phyloP scores from a whole-genome alignment of 2,329 filamentous ascomycete species.

The Reticulascus tulasneorum region DNA sequence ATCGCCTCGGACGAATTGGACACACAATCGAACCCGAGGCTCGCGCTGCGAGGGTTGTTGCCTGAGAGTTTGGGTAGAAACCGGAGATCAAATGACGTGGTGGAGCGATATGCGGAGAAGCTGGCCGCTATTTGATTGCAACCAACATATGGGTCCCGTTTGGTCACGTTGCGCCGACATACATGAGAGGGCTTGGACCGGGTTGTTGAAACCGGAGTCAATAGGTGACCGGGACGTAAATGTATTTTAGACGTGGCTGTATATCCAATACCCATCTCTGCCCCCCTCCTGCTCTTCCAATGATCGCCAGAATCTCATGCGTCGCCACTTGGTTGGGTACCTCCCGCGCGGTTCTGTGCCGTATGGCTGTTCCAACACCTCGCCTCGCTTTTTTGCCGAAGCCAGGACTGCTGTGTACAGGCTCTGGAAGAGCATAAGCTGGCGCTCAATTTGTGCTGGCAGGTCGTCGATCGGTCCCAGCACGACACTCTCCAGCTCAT shows the following conservation, averaged over 20 bases:
- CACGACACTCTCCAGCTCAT: slow-evolving; percentile 5
- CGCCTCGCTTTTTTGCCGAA: background rate
- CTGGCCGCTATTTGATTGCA: too few relatives aligned
- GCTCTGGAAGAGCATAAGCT: slow-evolving; percentile 11
- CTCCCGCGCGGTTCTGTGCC: slow-evolving; percentile 10
- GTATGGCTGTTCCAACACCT: slow-evolving; percentile 10
- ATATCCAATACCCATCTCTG: slow-evolving; percentile 13
- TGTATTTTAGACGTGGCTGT: slow-evolving; percentile 12
- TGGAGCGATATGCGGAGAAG: too few relatives aligned
- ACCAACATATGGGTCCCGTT: too few relatives aligned
- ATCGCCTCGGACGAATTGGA: too few relatives aligned
- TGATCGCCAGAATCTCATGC: slow-evolving; percentile 14
- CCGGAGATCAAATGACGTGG: too few relatives aligned
- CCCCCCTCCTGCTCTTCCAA: background rate
- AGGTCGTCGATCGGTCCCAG: slow-evolving; percentile 10
- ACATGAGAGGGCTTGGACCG: background rate
- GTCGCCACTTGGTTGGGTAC: background rate
- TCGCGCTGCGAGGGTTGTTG: too few relatives aligned
- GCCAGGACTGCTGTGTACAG: slow-evolving; percentile 9
- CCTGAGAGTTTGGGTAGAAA: too few relatives aligned
- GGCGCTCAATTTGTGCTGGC: slow-evolving; percentile 4
- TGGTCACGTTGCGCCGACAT: too few relatives aligned
- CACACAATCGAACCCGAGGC: too few relatives aligned
- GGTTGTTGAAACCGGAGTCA: too few relatives aligned
- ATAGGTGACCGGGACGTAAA: too few relatives aligned